Percentiles rank a stretch among this genome's conserved stretches.
phyloP scores from a whole-genome alignment of 768 basidiomycete species.

The Xerocomellus chrysenteron region DNA sequence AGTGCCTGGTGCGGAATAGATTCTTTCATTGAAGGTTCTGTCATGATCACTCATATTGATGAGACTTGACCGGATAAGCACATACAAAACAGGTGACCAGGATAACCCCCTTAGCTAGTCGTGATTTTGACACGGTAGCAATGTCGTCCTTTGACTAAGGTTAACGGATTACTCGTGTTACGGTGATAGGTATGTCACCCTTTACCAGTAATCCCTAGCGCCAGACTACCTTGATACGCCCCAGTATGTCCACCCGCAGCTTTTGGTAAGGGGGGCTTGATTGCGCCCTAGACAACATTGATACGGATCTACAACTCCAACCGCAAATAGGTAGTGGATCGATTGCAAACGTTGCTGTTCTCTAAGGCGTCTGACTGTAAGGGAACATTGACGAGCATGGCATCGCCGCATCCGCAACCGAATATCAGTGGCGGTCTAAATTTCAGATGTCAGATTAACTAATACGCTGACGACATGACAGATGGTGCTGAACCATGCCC shows the following conservation, averaged over 20 bases:
- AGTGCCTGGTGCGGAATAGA: constrained; percentile 15
- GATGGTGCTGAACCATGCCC: not conserved
- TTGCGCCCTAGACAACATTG: not conserved
- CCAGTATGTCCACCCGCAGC: not conserved
- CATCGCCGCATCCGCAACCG: not conserved
- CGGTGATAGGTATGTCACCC: not conserved
- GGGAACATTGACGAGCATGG: not conserved
- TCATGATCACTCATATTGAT: constrained; percentile 14
- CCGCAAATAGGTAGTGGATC: not conserved
- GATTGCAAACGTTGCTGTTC: not conserved
- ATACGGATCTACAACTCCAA: not conserved
- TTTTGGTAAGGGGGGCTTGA: not conserved
- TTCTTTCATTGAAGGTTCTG: constrained; percentile 18
- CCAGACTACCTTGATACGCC: not conserved
- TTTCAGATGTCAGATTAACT: constrained; percentile 5
- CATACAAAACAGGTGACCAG: constrained; percentile 24
- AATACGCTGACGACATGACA: constrained; percentile 8
- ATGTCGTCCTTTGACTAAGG: constrained; percentile 1
- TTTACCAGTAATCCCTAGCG: constrained; percentile 5
- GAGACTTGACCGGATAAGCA: constrained; percentile 19
- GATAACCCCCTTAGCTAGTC: constrained; percentile 22
- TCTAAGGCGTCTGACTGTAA: not conserved
- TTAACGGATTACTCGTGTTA: constrained; percentile 11
- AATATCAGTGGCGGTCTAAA: constrained; percentile 3
- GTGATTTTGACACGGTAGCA: constrained; percentile 7